Evolutionary conservation across 2,329 filamentous ascomycete genomes (phyloP), one percentile per base, ranked within the genome.

Genomic region (Dryadomyces sulphureus): DNA sequence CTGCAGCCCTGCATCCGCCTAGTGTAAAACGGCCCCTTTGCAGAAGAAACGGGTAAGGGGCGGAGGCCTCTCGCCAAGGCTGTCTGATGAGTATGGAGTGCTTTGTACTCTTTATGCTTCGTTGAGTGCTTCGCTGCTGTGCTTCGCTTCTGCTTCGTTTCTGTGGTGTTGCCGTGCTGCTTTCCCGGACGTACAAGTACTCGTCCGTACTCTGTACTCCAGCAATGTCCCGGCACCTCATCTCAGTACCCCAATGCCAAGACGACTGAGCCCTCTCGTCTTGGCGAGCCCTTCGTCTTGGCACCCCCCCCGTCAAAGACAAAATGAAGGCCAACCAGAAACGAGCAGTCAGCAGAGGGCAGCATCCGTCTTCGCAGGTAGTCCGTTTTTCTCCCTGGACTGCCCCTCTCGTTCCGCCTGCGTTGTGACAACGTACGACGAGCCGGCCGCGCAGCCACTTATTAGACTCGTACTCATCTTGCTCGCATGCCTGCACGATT

Each of bases 41-140:
- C 36, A 21, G 17, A 38, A 38, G 38, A n/a, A 20, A 24, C 24
- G n/a, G 2, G 14, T 34, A 19, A 35, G 4, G 27, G 14, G 17
- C 19, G 43, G 43, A 45, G 43, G 43, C 43, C 43, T 45, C 43
- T 44, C 30, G 43, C 43, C 43, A 45, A 45, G 43, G 22, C 43
- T 45, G 43, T n/a, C 11, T 9, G 14, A 12, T 36, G 9, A n/a
- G 34, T 36, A 12, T 35, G 34, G 14, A n/a, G 16, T 19, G 4
- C 17, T 36, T 4, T n/a, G 16, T 36, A 12, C 34, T 36, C 34
- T 36, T 7, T 5, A 7, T 19, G 7, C 34, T 36, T 4, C 4
- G 34, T n/a, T 7, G 11, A n/a, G 14, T 36, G 34, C n/a, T 12
- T n/a, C 12, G 32, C 16, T 14, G 32, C 32, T 35, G 6, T 14